These are phyloP conservation scores for Paxillus ammoniavirescens DNA, from an alignment of 768 basidiomycete genomes.

Conservation along the genomic window DNA sequence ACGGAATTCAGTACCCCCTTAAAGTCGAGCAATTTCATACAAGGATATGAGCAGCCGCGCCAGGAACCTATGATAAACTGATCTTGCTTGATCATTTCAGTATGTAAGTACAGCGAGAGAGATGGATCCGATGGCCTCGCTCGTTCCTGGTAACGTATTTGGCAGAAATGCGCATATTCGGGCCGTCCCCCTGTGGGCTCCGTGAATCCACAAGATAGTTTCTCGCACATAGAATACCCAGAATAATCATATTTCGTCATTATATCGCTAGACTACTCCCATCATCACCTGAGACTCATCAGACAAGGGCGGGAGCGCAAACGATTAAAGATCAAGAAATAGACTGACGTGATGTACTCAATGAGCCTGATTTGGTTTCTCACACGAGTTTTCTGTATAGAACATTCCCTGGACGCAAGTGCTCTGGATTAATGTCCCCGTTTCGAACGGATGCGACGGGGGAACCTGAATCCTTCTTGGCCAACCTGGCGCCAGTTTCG, in stretches of 20 bases:
- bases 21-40: not conserved
- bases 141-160: not conserved
- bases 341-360: conserved; percentile 6
- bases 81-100: no score
- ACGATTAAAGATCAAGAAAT: conserved; percentile 6
- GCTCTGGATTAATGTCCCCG: conserved; percentile 14
- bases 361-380: conserved; percentile 7
- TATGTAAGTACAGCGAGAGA: not conserved
- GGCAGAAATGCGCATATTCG: not conserved
- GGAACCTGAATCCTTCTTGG: conserved; percentile 1
- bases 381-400: conserved; percentile 15
- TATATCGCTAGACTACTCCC: not conserved
- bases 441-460: conserved; percentile 18
- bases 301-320: not conserved
- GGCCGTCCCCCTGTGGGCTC: conserved; percentile 6
- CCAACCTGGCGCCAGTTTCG: conserved; percentile 4
- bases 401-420: conserved; percentile 9
- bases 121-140: not conserved
- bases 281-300: conserved; percentile 8
- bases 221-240: not conserved
- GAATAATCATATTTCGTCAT: not conserved
- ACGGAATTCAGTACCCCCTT: conserved; percentile 12
- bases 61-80: conserved; percentile 6
- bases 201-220: not conserved
- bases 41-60: not conserved